A percentile compares a stretch with the other conserved stretches of the same genome.
phyloP scores from a whole-genome alignment of 768 basidiomycete species.

The Mrakia blollopis region DNA sequence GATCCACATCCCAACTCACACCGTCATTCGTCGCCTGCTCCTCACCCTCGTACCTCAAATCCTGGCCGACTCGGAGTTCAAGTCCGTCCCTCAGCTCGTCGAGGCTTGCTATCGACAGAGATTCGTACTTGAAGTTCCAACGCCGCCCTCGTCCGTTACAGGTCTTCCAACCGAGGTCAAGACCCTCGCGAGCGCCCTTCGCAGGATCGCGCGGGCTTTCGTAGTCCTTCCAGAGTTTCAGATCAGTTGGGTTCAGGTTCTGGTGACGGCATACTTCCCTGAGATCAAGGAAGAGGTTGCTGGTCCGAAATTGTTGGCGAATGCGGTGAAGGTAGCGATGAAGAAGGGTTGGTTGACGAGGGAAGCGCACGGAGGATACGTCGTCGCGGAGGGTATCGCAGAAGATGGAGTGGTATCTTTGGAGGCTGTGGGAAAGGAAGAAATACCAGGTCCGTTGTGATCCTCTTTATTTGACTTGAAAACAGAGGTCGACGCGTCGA shows the following conservation, averaged over 20 bases:
- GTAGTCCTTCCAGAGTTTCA: background rate
- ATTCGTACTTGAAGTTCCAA: no score
- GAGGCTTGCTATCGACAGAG: background rate
- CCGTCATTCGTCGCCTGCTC: background rate
- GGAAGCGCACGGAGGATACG: background rate
- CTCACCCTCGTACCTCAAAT: background rate
- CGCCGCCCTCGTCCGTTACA: background rate
- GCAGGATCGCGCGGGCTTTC: background rate
- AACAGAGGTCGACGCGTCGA: no score
- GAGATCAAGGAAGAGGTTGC: background rate
- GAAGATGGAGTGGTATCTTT: no score
- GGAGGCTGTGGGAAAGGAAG: no score
- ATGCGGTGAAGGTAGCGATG: background rate
- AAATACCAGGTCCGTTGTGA: no score
- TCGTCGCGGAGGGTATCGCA: no score
- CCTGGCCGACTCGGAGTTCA: background rate
- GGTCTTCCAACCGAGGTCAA: background rate
- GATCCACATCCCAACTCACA: background rate
- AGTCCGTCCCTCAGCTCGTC: background rate
- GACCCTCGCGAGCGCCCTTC: background rate
- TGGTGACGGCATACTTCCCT: background rate
- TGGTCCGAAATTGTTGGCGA: background rate
- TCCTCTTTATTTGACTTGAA: no score
- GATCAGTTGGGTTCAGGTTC: background rate
- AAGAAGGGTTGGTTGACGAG: background rate